Percentiles rank a stretch among this genome's conserved stretches.
Evolutionary conservation across 805 yeast species (phyloP).

Genomic region (Sugiyamaella qingdaonensis): DNA sequence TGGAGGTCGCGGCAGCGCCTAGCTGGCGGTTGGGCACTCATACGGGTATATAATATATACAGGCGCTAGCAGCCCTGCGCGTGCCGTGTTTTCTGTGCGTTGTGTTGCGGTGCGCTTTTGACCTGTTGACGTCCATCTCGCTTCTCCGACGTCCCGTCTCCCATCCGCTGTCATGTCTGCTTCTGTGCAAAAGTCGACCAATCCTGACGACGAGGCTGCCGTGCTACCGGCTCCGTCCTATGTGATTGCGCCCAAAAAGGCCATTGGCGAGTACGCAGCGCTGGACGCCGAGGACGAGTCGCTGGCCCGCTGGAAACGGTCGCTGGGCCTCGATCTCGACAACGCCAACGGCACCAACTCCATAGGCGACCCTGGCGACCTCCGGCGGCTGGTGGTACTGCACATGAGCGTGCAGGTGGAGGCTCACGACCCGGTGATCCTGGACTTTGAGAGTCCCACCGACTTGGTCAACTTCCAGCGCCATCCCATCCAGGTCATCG

Average conservation of each 20-base stretch:
- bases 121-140: background rate
- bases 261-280: constrained; percentile 75
- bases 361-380: constrained; percentile 64
- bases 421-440: constrained; percentile 62
- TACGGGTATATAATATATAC: too few relatives aligned
- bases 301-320: constrained; percentile 85
- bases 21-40: too few relatives aligned
- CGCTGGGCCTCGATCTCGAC: constrained; percentile 56
- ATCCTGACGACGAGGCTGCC: background rate
- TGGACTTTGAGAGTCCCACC: constrained; percentile 61
- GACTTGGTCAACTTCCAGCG: constrained; percentile 55
- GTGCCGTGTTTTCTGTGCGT: too few relatives aligned
- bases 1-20: too few relatives aligned
- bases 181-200: background rate
- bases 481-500: constrained; percentile 72
- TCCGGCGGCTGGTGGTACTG: constrained; percentile 70
- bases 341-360: constrained; percentile 48
- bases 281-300: constrained; percentile 90
- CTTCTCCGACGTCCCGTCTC: background rate
- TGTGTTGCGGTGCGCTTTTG: too few relatives aligned
- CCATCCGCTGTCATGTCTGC: background rate
- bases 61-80: too few relatives aligned
- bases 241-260: constrained; percentile 62
- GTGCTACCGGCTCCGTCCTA: constrained; percentile 31
- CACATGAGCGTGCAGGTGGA: constrained; percentile 70